Evolutionary conservation across 192 early-diverging fungal species (phyloP).

Genomic region (Endogone sp.): DNA sequence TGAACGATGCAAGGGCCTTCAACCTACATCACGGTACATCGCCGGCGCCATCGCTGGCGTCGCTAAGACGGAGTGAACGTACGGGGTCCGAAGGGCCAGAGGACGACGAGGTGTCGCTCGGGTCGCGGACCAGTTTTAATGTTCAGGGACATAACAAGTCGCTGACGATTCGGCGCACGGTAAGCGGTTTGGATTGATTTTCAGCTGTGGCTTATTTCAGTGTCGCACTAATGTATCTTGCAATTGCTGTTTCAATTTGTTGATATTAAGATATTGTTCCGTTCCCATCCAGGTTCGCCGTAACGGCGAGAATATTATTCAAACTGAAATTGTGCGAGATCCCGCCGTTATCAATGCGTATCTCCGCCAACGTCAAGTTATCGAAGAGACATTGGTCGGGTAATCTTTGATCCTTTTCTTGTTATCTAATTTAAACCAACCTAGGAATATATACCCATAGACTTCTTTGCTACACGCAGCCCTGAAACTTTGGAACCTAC

Average conservation of each 20-base stretch:
- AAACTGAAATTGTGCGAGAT: conserved; percentile 79
- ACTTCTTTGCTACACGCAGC: conserved; percentile 8
- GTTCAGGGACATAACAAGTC: conserved; percentile 52
- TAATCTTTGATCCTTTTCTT: conserved; percentile 3
- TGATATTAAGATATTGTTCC: conserved; percentile 22
- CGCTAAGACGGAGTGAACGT: conserved; percentile 14
- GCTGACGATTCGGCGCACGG: conserved; percentile 57
- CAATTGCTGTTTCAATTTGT: no score
- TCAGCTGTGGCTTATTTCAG: no score
- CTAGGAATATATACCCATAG: no score
- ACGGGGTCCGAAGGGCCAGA: conserved; percentile 32
- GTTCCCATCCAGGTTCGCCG: conserved; percentile 29
- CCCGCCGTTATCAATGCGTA: conserved; percentile 87
- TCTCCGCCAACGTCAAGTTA: conserved; percentile 75
- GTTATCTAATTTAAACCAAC: neutral
- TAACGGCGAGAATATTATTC: conserved; percentile 68
- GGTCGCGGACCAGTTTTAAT: conserved; percentile 47
- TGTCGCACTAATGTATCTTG: no score
- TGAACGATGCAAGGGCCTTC: neutral
- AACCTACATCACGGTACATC: no score
- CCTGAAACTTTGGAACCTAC: conserved; percentile 48
- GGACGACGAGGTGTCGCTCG: conserved; percentile 51
- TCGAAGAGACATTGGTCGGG: conserved; percentile 60
- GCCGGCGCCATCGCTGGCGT: conserved; percentile 24
- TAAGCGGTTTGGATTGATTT: no score